Percentiles rank a stretch among this genome's conserved stretches.
Conservation (phyloP, 306 rosid species). For the Sindora glabra region DNA sequence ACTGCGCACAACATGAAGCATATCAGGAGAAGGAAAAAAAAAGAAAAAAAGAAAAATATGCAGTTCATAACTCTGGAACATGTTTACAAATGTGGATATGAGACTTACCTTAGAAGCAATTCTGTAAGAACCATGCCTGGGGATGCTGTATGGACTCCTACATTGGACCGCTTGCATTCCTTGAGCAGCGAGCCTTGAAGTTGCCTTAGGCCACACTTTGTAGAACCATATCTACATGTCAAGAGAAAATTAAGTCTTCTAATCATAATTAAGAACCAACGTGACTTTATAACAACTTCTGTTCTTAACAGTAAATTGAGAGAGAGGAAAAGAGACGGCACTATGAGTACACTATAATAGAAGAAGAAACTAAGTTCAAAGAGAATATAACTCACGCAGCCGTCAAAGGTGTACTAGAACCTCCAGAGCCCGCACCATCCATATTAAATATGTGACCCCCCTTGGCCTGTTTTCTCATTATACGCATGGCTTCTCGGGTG, state of each 20-base stretch:
- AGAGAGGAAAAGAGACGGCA: background rate
- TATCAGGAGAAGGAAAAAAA: too few relatives aligned
- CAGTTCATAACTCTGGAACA: background rate
- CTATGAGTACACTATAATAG: background rate
- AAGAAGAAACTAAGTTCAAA: conserved; percentile 3
- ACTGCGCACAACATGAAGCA: conserved; percentile 36
- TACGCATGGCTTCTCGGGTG: conserved; percentile 80
- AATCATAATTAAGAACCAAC: conserved; percentile 19
- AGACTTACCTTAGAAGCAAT: conserved; percentile 71
- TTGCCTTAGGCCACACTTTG: conserved; percentile 91
- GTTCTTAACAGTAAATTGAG: conserved; percentile 1
- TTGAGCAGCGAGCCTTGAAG: conserved; percentile 77
- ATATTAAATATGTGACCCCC: conserved; percentile 91
- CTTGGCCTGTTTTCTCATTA: conserved; percentile 62
- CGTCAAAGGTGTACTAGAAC: conserved; percentile 94
- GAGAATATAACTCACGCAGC: conserved; percentile 69
- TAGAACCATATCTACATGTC: conserved; percentile 73
- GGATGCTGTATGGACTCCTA: conserved; percentile 90
- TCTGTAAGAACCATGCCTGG: conserved; percentile 99
- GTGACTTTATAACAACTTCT: background rate
- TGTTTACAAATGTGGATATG: background rate
- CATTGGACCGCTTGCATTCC: conserved; percentile 78
- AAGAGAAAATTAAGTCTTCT: conserved; percentile 2
- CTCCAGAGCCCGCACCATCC: conserved; percentile 98
- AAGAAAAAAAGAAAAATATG: too few relatives aligned